phyloP scores from a whole-genome alignment of 106 monocot species.

The Dendrobium catenatum region DNA sequence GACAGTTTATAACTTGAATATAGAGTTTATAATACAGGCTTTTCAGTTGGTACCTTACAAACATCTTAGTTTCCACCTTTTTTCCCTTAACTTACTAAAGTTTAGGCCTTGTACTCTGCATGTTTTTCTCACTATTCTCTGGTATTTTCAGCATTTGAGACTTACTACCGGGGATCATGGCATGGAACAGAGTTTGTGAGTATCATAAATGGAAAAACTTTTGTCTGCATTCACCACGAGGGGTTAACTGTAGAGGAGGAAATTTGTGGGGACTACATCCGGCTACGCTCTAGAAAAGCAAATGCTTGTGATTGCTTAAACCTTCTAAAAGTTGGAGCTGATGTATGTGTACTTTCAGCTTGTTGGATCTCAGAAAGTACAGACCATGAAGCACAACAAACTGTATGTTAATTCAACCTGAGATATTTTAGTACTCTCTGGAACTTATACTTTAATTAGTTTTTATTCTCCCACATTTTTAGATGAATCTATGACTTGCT shows the following conservation, averaged over 20 bases:
- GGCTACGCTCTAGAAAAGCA: constrained; percentile 61
- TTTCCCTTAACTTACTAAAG: not conserved
- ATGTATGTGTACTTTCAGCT: constrained; percentile 52
- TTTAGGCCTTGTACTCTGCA: not conserved
- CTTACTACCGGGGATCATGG: constrained; percentile 58
- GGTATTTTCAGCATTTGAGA: constrained; percentile 54
- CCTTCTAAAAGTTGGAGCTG: constrained; percentile 34
- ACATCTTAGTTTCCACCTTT: not conserved
- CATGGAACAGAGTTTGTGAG: constrained; percentile 32
- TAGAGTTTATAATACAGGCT: not conserved
- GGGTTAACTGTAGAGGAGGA: constrained; percentile 20
- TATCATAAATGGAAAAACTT: constrained; percentile 37
- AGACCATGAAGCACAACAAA: not conserved
- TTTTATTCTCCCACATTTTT: not conserved
- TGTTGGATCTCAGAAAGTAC: constrained; percentile 25
- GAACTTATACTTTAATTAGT: not conserved
- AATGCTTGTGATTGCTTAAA: constrained; percentile 36
- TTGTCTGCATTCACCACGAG: constrained; percentile 8
- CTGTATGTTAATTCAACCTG: constrained; percentile 1
- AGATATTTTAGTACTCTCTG: not conserved
- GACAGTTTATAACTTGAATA: not conserved
- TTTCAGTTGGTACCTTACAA: not conserved
- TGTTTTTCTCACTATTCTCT: not conserved
- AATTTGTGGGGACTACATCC: constrained; percentile 31
- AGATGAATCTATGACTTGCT: not conserved